Percentiles rank a stretch among this genome's conserved stretches.
These are phyloP conservation scores for Metarhizium rileyi DNA, from an alignment of 2,329 filamentous ascomycete species.

Conservation along the genomic window DNA sequence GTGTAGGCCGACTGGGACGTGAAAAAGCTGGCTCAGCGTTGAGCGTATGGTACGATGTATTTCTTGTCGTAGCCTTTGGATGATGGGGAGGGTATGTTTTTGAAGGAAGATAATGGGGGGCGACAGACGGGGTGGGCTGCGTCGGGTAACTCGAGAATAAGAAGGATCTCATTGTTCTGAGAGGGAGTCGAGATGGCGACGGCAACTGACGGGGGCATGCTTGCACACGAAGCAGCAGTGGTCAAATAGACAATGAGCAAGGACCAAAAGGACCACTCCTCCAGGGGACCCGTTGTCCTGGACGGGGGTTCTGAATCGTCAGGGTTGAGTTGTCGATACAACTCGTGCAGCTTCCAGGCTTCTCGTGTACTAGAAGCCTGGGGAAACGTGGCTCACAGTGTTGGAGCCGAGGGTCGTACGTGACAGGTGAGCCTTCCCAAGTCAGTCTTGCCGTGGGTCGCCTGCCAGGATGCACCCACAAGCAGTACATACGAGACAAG, in stretches of 20 bases:
- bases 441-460: no score
- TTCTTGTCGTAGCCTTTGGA: neutral
- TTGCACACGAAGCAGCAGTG: neutral
- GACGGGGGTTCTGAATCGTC: neutral
- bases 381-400: neutral
- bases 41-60: neutral
- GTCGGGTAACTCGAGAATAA: constrained; percentile 8
- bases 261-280: constrained; percentile 1
- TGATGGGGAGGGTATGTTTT: neutral
- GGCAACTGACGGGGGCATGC: constrained; percentile 1
- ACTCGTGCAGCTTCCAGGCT: neutral
- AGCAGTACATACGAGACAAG: neutral
- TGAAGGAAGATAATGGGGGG: neutral
- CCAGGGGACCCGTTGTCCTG: constrained; percentile 2
- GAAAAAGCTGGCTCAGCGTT: neutral
- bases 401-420: constrained; percentile 1
- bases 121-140: constrained; percentile 2
- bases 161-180: constrained; percentile 8
- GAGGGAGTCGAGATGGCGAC: constrained; percentile 1
- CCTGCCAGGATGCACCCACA: constrained; percentile 1
- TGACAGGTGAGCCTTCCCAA: no score
- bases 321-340: neutral
- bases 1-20: neutral
- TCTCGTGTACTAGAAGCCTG: constrained; percentile 1
- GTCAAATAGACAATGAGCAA: neutral